Percentiles rank a stretch among this genome's conserved stretches.
phyloP scores from a whole-genome alignment of 352 stramenopile genomes.

The Pythium dissotocum region DNA sequence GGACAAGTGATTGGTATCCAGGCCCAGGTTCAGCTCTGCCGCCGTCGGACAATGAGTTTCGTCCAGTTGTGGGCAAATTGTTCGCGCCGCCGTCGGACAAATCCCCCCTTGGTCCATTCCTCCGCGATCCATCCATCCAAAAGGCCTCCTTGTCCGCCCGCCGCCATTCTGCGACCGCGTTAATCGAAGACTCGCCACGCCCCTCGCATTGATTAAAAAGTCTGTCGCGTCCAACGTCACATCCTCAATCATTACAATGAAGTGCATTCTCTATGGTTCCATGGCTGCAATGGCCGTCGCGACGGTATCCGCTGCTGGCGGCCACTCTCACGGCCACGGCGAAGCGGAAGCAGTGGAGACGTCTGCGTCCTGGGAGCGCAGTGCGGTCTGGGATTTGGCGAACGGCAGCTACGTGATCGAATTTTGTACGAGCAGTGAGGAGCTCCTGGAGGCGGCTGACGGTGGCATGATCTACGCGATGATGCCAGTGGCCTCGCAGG shows the following conservation, averaged over 20 bases:
- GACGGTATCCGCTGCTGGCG: not conserved
- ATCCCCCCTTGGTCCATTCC: not conserved
- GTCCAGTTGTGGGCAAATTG: not conserved
- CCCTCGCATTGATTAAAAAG: not conserved
- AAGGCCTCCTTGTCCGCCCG: not conserved
- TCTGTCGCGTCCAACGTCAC: not conserved
- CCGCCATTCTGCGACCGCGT: not conserved
- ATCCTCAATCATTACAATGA: not conserved
- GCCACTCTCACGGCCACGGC: not conserved
- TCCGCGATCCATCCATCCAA: not conserved
- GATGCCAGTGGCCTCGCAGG: not conserved
- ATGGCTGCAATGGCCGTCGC: not conserved
- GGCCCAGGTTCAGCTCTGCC: not conserved
- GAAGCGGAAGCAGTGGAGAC: not conserved
- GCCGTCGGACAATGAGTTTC: not conserved
- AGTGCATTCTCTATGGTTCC: not conserved
- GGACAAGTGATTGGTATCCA: not conserved
- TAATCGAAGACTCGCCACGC: not conserved
- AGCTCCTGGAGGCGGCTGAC: not conserved
- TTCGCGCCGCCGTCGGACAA: constrained; percentile 4
- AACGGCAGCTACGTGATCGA: constrained; percentile 4
- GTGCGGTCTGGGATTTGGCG: not conserved
- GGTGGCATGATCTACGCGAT: constrained; percentile 10
- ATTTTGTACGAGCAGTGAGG: constrained; percentile 10
- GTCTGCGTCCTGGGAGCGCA: not conserved